Conservation (phyloP, 225 moss, liverwort and hornwort genomes). For the Pseudisothecium myosuroides region DNA sequence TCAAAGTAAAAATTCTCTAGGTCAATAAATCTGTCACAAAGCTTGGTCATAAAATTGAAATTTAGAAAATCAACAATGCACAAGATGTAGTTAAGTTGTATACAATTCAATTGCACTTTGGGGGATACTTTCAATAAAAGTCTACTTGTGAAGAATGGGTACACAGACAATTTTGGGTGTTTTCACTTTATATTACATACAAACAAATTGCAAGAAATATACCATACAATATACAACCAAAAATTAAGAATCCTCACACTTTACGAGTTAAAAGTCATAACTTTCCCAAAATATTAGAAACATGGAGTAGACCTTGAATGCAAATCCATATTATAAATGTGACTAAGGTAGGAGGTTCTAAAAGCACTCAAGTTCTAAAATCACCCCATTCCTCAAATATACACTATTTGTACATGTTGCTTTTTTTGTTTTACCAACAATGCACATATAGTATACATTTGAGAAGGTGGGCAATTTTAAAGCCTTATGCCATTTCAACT, state of each 20-base stretch:
- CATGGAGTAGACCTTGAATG: neutral
- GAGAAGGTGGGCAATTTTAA: too few species aligned
- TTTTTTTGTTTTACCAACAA: too few species aligned
- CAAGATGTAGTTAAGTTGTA: accelerated
- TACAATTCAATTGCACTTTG: neutral
- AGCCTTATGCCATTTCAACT: too few species aligned
- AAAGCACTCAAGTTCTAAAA: too few species aligned
- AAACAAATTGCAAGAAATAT: neutral
- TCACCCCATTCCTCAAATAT: too few species aligned
- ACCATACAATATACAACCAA: neutral
- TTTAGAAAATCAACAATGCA: neutral
- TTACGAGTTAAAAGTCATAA: neutral
- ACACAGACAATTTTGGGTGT: accelerated
- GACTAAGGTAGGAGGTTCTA: neutral
- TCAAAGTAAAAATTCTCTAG: neutral
- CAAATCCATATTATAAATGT: neutral
- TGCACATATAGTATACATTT: too few species aligned
- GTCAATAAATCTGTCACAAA: accelerated
- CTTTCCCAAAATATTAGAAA: neutral
- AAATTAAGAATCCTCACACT: neutral
- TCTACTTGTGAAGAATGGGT: neutral
- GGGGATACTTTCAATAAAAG: too few species aligned
- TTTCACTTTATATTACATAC: neutral
- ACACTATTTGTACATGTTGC: too few species aligned
- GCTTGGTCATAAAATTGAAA: neutral